Evolutionary conservation across 106 monocot genomes (phyloP).

Genomic region (Dendrobium huoshanense): DNA sequence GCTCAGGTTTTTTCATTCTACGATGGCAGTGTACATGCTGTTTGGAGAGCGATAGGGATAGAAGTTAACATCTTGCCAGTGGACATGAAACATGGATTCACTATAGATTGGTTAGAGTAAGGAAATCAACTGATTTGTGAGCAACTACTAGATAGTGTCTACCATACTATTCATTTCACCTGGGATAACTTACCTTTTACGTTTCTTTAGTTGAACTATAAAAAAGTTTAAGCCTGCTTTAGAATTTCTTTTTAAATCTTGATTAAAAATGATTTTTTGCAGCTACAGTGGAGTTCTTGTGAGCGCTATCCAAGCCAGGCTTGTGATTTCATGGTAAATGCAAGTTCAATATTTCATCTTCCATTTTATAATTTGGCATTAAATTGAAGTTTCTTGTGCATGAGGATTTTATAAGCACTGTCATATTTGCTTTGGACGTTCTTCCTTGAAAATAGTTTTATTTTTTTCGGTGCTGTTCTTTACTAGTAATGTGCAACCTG

Average conservation of each 20-base stretch:
- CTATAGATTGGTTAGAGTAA: slow-evolving; percentile 92
- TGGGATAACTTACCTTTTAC: not conserved
- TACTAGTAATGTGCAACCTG: not conserved
- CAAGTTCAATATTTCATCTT: not conserved
- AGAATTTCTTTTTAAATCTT: slow-evolving; percentile 14
- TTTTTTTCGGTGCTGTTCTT: not conserved
- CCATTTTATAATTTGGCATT: not conserved
- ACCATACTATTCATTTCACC: not conserved
- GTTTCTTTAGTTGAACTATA: not conserved
- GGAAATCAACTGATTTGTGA: slow-evolving; percentile 2
- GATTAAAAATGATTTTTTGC: slow-evolving; percentile 40
- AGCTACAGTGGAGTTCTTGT: slow-evolving; percentile 82
- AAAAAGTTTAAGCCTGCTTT: slow-evolving; percentile 6
- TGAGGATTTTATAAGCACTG: not conserved
- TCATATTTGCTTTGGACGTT: not conserved
- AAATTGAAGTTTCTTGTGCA: not conserved
- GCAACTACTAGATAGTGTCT: not conserved
- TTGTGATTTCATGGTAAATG: slow-evolving; percentile 62
- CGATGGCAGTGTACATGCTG: slow-evolving; percentile 47
- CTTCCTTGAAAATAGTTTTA: not conserved
- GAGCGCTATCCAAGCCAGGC: slow-evolving; percentile 63
- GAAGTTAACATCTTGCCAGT: slow-evolving; percentile 34
- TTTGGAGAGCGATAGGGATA: slow-evolving; percentile 56
- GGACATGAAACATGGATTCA: slow-evolving; percentile 16
- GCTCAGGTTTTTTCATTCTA: slow-evolving; percentile 73